Percentiles rank a stretch among this genome's conserved stretches.
Conservation (phyloP, 164 flowering plant genomes). For the Houttuynia cordata region DNA sequence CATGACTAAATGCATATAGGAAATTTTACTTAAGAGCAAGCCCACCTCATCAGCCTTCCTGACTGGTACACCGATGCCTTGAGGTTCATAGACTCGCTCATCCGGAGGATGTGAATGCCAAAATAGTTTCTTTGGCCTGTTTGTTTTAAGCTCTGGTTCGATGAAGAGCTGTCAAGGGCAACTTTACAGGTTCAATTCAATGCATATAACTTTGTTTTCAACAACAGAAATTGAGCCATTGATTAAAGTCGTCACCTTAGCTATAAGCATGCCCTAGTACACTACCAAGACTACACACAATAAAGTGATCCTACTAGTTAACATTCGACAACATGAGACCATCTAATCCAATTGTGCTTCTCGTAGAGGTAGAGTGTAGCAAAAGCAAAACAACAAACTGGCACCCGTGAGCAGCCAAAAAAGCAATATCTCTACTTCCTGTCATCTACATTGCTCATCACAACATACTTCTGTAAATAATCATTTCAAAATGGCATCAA, state of each 20-base stretch:
- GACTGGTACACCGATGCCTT: conserved; percentile 49
- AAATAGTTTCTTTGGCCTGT: conserved; percentile 46
- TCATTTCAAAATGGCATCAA: background rate
- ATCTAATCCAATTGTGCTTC: too few species aligned
- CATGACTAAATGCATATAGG: background rate
- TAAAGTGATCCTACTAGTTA: background rate
- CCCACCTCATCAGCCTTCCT: conserved; percentile 88
- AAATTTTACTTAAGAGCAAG: background rate
- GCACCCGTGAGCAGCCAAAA: too few species aligned
- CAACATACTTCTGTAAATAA: too few species aligned
- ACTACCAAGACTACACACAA: background rate
- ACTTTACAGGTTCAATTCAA: background rate
- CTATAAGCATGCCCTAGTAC: background rate
- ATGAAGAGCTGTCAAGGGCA: conserved; percentile 56
- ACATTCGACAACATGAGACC: background rate
- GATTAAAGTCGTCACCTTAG: background rate
- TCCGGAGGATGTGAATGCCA: conserved; percentile 56
- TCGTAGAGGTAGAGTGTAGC: too few species aligned
- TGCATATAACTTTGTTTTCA: background rate
- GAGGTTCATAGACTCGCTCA: conserved; percentile 62
- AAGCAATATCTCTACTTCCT: too few species aligned
- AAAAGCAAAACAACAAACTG: background rate
- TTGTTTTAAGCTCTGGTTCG: conserved; percentile 75
- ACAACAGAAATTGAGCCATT: background rate
- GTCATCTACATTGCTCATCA: too few species aligned